Evolutionary conservation across 176 grass and related monocot species (phyloP), one percentile per base, ranked within the genome.

Genomic region (Avena sativa): DNA sequence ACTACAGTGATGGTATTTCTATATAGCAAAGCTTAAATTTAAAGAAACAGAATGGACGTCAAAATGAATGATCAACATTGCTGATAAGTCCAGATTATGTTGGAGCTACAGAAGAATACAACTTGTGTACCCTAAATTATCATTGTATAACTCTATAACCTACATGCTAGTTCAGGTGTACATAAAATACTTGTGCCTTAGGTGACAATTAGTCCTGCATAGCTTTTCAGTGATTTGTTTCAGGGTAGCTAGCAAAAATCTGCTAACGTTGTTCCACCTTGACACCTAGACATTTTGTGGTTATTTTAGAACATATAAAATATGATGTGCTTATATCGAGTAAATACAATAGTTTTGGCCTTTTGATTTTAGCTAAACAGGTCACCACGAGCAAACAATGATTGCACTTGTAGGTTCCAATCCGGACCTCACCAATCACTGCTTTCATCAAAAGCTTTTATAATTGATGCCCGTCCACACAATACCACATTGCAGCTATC

Each of bases 401-500:
- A 85, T 68, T 86, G 40, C 34, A 71, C 32, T 67, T 48, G 19
- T 9, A 81, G 60, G 36, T 73, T 66, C 69, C 12, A 59, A 72
- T n/a, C 68, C 38, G 43, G n/a, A 44, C 16, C 1, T 69, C 81
- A 55, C 20, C 66, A 19, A 44, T 44, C n/a, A 59, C 69, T 60
- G 67, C 20, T 72, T 68, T 57, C 65, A 43, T 43, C 47, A 23
- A 68, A 19, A 80, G 14, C 30, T 52, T 74, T 70, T 81, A 57
- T 26, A 72, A 19, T 23, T n/a, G 11, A 68, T 34, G 59, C 16
- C 44, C 21, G 26, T 60, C 21, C 76, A 49, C 32, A 55, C 61
- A 60, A 69, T 81, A 55, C 38, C 82, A 80, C 12, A 60, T 58
- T 64, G 74, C 16, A 75, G 49, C 49, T 76, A 80, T 47, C 17